Evolutionary conservation across 2,329 filamentous ascomycete species (phyloP), one percentile per base, ranked within the genome.

Genomic region (Metarhizium album): DNA sequence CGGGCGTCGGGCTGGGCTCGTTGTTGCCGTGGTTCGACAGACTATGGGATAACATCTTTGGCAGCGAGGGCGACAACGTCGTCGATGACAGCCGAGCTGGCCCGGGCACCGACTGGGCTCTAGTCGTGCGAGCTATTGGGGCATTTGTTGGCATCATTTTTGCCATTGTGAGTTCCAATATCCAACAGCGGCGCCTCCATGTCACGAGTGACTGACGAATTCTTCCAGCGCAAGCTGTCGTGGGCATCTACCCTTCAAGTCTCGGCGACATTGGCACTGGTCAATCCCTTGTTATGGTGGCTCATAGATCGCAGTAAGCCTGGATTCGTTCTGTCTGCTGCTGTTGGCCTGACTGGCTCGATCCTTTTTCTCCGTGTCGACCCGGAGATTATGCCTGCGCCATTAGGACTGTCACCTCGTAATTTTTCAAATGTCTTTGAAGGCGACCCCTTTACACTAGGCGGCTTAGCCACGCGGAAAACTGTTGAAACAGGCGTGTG

Each of bases 241-340:
- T 98, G 93, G 93, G 80, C 90, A 60, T 96, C 90, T 8, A 93
- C 90, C 1, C 80, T 95, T n/a, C 93, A 98, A 68, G 83, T 94
- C 20, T 94, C 90, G 1, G 69, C 94, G 24, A 93, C 90, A 1
- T 82, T 98, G 46, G 87, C 90, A 22, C 80, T 97, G 53, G 88
- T 86, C 20, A 97, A 97, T 64, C 91, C 93, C 1, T 86, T 93
- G 9, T 73, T 98, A 18, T 98, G 93, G 93, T 98, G 95, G 69
- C 75, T 97, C 23, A 86, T 98, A 62, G 93, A 98, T 69, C 87
- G 91, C 47, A 93, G 89, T 45, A 83, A 82, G 58, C 79, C 90
- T 0, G 93, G 93, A 4, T 86, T 97, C 58, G 71, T 93, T 33
- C 78, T 96, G 50, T 90, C 88, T 0, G 75, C 83, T 14, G 71